These are phyloP conservation scores for Plasmodium chabaudi DNA, from an alignment of 169 alveolate genomes.

Conservation along the genomic window DNA sequence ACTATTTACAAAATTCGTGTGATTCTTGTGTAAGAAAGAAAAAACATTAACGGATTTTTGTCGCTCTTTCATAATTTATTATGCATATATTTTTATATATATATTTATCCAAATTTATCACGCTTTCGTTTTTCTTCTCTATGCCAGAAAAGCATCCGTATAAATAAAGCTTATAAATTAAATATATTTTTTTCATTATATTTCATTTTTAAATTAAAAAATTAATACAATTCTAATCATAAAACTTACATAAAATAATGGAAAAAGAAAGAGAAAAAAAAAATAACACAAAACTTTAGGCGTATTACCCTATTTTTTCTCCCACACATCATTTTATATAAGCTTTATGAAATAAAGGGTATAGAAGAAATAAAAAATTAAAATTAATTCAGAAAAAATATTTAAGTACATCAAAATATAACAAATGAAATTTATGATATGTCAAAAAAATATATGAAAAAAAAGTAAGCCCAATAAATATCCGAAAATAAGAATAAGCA, in stretches of 20 bases:
- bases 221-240: conserved; percentile 1
- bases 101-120: neutral
- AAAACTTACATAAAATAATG: neutral
- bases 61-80: neutral
- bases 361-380: conserved; percentile 2
- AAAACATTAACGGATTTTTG: neutral
- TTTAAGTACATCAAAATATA: conserved; percentile 5
- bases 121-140: neutral
- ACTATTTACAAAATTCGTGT: no score
- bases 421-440: neutral
- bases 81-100: neutral
- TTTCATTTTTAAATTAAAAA: conserved; percentile 11
- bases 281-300: neutral
- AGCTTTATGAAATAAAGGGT: neutral
- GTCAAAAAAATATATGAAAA: neutral
- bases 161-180: conserved; percentile 3
- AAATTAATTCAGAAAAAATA: neutral
- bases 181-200: neutral
- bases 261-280: conserved; percentile 5
- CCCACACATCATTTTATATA: neutral
- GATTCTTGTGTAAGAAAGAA: no score
- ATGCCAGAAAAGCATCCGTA: conserved; percentile 1
- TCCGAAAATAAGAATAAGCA: neutral
- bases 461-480: neutral
- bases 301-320: no score